A percentile compares a stretch with the other conserved stretches of the same genome.
Conservation (phyloP, 1,139 yeast genomes). For the Suhomyces bokatorum region DNA sequence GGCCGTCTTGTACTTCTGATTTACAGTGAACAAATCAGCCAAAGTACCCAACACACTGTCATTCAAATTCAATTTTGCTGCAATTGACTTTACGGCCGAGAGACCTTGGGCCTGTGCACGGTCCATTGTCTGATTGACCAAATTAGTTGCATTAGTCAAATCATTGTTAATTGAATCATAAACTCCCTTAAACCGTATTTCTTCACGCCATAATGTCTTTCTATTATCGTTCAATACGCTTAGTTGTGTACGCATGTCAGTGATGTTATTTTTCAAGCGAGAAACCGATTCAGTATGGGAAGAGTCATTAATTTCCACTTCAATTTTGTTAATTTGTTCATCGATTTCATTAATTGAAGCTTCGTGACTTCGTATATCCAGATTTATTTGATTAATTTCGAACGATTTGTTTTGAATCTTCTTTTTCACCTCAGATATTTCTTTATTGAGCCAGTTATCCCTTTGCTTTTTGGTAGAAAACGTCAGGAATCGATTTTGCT, state of each 20-base stretch:
- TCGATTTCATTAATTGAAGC: conserved; percentile 23
- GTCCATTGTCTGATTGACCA: conserved; percentile 72
- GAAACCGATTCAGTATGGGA: conserved; percentile 21
- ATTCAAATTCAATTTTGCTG: conserved; percentile 53
- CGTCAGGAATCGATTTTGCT: conserved; percentile 69
- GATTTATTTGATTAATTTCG: conserved; percentile 24
- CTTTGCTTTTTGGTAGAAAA: conserved; percentile 60
- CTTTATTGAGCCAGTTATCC: conserved; percentile 62
- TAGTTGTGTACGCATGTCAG: conserved; percentile 39
- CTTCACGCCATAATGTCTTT: conserved; percentile 78
- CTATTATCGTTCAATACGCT: conserved; percentile 61
- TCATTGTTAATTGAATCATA: conserved; percentile 58
- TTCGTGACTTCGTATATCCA: conserved; percentile 22
- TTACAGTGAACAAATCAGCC: conserved; percentile 78
- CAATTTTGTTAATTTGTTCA: conserved; percentile 43
- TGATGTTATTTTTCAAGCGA: conserved; percentile 37
- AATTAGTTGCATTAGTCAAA: conserved; percentile 56
- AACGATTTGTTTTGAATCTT: conserved; percentile 24
- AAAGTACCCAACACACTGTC: conserved; percentile 77
- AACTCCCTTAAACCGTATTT: conserved; percentile 59
- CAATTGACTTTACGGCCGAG: conserved; percentile 61
- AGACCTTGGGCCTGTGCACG: conserved; percentile 70
- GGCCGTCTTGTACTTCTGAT: conserved; percentile 81
- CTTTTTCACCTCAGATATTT: conserved; percentile 26
- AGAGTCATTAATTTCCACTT: conserved; percentile 29